Percentiles rank a stretch among this genome's conserved stretches.
Conservation (phyloP, 306 rosid species). For the Glycine latifolia region DNA sequence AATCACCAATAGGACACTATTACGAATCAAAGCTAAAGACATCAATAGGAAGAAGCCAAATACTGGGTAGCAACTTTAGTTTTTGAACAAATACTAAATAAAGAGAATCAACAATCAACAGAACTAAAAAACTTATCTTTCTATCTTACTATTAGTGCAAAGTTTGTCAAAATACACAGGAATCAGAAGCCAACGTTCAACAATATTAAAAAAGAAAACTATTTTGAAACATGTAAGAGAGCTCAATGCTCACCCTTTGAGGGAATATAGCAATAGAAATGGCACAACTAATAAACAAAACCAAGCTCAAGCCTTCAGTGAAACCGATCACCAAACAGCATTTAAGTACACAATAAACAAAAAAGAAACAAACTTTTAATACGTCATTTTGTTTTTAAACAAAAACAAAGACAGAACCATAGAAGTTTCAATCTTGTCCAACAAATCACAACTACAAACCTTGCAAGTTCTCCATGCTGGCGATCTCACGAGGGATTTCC, state of each 20-base stretch:
- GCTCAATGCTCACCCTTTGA: too few relatives aligned
- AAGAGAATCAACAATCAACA: too few relatives aligned
- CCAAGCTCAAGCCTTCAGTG: slow-evolving; percentile 33
- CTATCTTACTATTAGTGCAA: not conserved
- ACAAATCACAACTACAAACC: slow-evolving; percentile 51
- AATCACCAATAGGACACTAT: slow-evolving; percentile 25
- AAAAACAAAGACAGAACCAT: not conserved
- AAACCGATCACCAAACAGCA: slow-evolving; percentile 27
- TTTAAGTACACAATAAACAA: not conserved
- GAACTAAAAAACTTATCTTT: not conserved
- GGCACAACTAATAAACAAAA: slow-evolving; percentile 23
- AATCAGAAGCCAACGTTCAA: not conserved
- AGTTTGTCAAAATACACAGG: not conserved
- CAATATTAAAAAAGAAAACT: not conserved
- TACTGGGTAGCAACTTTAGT: too few relatives aligned
- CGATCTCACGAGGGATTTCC: slow-evolving; percentile 66
- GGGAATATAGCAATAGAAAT: not conserved
- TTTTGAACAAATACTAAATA: too few relatives aligned
- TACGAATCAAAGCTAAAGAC: not conserved
- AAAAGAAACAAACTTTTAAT: not conserved
- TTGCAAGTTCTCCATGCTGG: slow-evolving; percentile 65
- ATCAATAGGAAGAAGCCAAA: not conserved
- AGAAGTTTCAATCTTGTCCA: slow-evolving; percentile 32
- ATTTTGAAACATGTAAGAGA: not conserved
- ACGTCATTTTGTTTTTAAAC: not conserved